Percentiles rank a stretch among this genome's conserved stretches.
Conservation (phyloP, 2,329 filamentous ascomycete species). For the Paramyrothecium roridum region DNA sequence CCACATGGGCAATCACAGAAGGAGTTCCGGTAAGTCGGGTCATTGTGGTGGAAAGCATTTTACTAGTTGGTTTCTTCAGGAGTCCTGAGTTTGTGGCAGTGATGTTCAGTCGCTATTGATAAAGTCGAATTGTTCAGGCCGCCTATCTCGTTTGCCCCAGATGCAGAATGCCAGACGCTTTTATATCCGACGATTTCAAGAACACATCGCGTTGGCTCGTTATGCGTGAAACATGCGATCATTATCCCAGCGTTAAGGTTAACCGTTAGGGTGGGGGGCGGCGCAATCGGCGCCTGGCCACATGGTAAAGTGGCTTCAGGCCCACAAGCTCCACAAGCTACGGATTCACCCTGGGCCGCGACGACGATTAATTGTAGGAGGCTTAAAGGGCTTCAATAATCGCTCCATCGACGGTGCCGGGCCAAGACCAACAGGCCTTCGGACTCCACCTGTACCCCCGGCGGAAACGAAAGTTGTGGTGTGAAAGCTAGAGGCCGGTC, state of each 20-base stretch:
- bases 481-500: slow-evolving; percentile 44
- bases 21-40: slow-evolving; percentile 11
- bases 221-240: not conserved
- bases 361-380: slow-evolving; percentile 48
- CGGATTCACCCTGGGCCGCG: slow-evolving; percentile 13
- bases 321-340: not conserved
- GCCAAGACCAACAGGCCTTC: slow-evolving; percentile 41
- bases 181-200: not conserved
- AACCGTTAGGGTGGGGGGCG: slow-evolving; percentile 10
- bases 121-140: too few relatives aligned
- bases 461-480: slow-evolving; percentile 43
- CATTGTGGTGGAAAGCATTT: slow-evolving; percentile 15
- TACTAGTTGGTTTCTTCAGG: too few relatives aligned
- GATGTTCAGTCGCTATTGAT: too few relatives aligned
- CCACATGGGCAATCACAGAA: slow-evolving; percentile 4
- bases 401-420: slow-evolving; percentile 47
- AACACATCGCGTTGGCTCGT: slow-evolving; percentile 1
- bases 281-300: not conserved
- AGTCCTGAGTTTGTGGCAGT: too few relatives aligned
- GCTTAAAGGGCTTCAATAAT: slow-evolving; percentile 54
- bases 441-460: slow-evolving; percentile 33
- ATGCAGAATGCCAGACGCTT: not conserved
- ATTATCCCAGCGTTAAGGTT: slow-evolving; percentile 17
- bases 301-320: not conserved
- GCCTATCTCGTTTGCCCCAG: too few relatives aligned